Conservation (phyloP, 805 yeast species). For the Candida coleopterorum region DNA sequence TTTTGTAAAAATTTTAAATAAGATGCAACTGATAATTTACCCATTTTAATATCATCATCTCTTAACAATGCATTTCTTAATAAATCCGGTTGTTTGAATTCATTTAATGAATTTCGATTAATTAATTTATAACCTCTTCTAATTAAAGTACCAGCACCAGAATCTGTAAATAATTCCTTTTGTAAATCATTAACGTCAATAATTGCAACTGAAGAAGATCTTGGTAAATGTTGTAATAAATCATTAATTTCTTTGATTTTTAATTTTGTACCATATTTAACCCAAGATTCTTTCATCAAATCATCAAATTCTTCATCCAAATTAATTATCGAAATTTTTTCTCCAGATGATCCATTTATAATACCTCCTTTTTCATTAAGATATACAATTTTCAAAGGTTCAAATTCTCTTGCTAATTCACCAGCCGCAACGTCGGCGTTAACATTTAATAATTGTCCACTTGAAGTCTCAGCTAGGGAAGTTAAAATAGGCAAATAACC, state of each 20-base stretch:
- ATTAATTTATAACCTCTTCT: conserved; percentile 93
- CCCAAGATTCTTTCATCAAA: conserved; percentile 92
- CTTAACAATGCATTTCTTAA: conserved; percentile 72
- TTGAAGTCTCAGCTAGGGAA: conserved; percentile 92
- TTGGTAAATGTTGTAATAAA: conserved; percentile 86
- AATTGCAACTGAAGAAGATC: conserved; percentile 97
- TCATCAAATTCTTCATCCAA: conserved; percentile 94
- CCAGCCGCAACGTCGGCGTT: conserved; percentile 99
- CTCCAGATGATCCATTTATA: conserved; percentile 86
- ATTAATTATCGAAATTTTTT: conserved; percentile 83
- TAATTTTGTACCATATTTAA: conserved; percentile 95
- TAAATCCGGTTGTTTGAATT: conserved; percentile 69
- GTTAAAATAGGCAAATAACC: conserved; percentile 97
- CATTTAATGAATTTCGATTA: conserved; percentile 62
- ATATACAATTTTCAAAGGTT: conserved; percentile 94
- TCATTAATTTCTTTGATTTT: conserved; percentile 96
- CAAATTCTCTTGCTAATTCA: conserved; percentile 92
- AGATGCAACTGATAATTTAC: conserved; percentile 70
- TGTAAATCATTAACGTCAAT: conserved; percentile 93
- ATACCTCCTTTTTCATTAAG: conserved; percentile 98
- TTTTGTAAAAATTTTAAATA: conserved; percentile 71
- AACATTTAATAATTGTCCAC: conserved; percentile 94
- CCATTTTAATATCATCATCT: conserved; percentile 70
- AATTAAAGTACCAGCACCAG: conserved; percentile 98
- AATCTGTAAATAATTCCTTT: conserved; percentile 95